These are phyloP conservation scores for Rhytidiadelphus loreus DNA, from an alignment of 225 moss, liverwort and hornwort species.

Conservation along the genomic window DNA sequence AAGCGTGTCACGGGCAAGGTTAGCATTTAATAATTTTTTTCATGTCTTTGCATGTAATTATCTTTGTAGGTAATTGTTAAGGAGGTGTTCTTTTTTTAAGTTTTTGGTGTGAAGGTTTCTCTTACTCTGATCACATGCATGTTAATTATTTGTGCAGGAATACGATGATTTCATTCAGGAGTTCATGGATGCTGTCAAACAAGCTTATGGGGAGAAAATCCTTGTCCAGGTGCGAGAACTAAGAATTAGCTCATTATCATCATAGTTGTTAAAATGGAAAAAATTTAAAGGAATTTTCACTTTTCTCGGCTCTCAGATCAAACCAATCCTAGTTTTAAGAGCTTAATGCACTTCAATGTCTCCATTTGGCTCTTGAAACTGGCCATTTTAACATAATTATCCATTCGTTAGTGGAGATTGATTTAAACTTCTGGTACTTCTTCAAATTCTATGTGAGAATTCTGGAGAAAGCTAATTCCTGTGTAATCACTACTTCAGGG, in stretches of 20 bases:
- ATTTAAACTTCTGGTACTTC: neutral
- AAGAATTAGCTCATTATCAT: neutral
- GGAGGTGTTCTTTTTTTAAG: no score
- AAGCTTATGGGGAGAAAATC: conserved; percentile 36
- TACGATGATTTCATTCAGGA: conserved; percentile 86
- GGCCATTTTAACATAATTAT: neutral
- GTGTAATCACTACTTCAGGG: neutral
- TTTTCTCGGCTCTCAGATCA: neutral
- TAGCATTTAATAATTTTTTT: neutral
- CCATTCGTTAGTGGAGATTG: neutral
- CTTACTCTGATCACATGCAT: neutral
- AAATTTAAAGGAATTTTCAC: neutral
- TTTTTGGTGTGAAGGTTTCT: neutral
- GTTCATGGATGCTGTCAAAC: conserved; percentile 71
- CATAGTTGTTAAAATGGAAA: neutral
- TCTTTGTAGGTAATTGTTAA: neutral
- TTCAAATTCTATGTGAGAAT: neutral
- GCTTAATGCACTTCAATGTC: neutral
- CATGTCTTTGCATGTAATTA: no score
- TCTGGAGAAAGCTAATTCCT: neutral
- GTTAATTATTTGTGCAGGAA: conserved; percentile 24
- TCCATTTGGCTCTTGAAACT: neutral
- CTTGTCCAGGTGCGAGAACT: conserved; percentile 31
- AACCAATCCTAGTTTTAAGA: neutral
- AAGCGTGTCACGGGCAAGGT: conserved; percentile 57